Base-by-base conservation (phyloP, 1,284 basidiomycete genomes). In the Puccinia horiana region DNA sequence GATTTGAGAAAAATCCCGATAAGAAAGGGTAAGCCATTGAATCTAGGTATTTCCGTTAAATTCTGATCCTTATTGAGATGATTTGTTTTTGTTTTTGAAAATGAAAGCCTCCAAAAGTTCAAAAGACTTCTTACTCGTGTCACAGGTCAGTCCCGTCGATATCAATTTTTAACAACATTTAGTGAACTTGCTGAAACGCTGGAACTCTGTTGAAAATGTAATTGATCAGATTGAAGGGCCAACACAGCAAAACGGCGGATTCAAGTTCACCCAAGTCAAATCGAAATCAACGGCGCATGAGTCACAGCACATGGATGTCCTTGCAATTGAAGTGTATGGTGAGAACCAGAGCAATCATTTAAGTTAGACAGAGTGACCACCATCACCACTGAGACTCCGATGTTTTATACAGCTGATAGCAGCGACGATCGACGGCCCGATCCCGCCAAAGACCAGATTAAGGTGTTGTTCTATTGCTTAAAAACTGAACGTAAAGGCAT, bases 311-410 rank as follows among this genome's bases (percentile, higher is more conserved):
- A 94, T 98, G 92, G 91, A 92, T 0, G 88, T 94, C 12, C 87
- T 98, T 65, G 91, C 92, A 2, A 86, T 98, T 69, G 96, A 98
- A 86, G 88, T 95, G 0, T 93, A 95, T 86, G 93, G 94, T 93
- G 83, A 84, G 90, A 65, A 12, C 11, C n/a, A 12, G 23, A 0
- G 3, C 23, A 69, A 40, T 5, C 3, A 37, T 49, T 3, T 20
- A 0, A 42, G 2, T 37, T 8, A 40, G 56, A 26, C 16, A 29
- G 6, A 65, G 18, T 54, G 47, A 6, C n/a, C 40, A 37, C n/a
- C 29, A 61, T 42, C 54, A n/a, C n/a, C n/a, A 58, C 54, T 75
- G 26, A 58, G 9, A 29, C 6, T n/a, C 37, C 20, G 29, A 73
- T 23, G 20, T 75, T 8, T 49, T 23, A 6, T 76, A n/a, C n/a